Percentiles rank a stretch among this genome's conserved stretches.
Conservation (phyloP, 1,284 basidiomycete species). For the Porogramme epimiltina region DNA sequence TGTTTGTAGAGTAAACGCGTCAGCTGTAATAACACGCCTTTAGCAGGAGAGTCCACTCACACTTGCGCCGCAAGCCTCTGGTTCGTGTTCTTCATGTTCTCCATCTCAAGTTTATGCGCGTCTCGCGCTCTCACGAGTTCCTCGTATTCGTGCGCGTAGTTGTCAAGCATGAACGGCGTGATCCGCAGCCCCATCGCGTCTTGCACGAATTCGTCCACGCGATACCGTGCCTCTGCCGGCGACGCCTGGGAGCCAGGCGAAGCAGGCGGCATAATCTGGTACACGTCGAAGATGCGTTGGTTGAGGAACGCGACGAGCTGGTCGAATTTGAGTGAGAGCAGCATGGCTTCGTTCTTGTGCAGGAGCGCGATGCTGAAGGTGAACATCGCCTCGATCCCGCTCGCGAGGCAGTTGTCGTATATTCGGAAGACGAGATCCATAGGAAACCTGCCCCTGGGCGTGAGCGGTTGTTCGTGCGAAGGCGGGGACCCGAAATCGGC, state of each 20-base stretch:
- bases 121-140: constrained; percentile 70
- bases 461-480: background rate
- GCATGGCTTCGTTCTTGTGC: constrained; percentile 82
- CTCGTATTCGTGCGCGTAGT: constrained; percentile 86
- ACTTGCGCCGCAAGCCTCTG: constrained; percentile 78
- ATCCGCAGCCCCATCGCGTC: constrained; percentile 85
- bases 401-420: constrained; percentile 93
- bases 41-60: constrained; percentile 43
- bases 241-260: constrained; percentile 28
- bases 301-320: constrained; percentile 85
- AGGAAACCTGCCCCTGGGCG: constrained; percentile 71
- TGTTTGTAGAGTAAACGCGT: too few species aligned
- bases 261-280: constrained; percentile 52
- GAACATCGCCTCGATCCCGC: constrained; percentile 96
- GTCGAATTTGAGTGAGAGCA: constrained; percentile 86
- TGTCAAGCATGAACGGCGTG: constrained; percentile 90
- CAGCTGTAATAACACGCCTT: constrained; percentile 1
- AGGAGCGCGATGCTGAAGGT: constrained; percentile 90
- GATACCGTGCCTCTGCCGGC: constrained; percentile 44
- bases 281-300: constrained; percentile 79
- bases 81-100: constrained; percentile 78
- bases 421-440: constrained; percentile 94
- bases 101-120: constrained; percentile 81
- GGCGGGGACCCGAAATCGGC: constrained; percentile 23
- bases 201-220: constrained; percentile 80